phyloP scores from a whole-genome alignment of 495 filamentous ascomycete genomes.

The Bryoglossum gracile region DNA sequence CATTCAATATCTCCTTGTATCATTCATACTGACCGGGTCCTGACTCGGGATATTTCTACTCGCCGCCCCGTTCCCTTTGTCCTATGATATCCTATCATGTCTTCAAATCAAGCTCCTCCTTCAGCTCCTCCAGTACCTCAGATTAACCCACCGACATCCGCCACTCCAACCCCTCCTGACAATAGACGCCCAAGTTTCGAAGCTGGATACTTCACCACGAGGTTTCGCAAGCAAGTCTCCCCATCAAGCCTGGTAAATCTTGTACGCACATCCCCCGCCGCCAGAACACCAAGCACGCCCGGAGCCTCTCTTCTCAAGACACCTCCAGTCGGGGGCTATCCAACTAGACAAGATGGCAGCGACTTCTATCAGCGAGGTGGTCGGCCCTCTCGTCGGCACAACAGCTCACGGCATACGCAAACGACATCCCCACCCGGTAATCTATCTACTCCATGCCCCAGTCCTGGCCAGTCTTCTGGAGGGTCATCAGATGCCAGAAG shows the following conservation, averaged over 20 bases:
- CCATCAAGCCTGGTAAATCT: background rate
- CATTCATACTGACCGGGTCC: background rate
- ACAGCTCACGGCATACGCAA: slow-evolving; percentile 1
- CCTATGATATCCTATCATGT: background rate
- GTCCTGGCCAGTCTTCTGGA: background rate
- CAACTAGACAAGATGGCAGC: background rate
- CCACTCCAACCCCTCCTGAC: background rate
- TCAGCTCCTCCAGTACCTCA: background rate
- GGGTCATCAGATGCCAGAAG: slow-evolving; percentile 5
- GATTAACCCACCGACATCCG: background rate
- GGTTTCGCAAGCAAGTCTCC: background rate
- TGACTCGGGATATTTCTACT: background rate
- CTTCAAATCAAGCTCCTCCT: background rate
- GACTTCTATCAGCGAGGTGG: background rate
- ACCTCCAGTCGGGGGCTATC: background rate
- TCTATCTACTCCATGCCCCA: slow-evolving; percentile 1
- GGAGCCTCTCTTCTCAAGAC: background rate
- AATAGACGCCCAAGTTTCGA: background rate
- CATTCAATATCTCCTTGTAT: background rate
- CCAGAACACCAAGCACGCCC: too few relatives aligned
- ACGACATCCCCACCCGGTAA: slow-evolving; percentile 4
- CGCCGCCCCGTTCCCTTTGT: background rate
- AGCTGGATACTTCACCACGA: background rate
- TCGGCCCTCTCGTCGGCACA: background rate
- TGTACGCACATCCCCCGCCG: background rate